Evolutionary conservation across 2,329 filamentous ascomycete species (phyloP).

Genomic region (Trichocomaceae sp.): DNA sequence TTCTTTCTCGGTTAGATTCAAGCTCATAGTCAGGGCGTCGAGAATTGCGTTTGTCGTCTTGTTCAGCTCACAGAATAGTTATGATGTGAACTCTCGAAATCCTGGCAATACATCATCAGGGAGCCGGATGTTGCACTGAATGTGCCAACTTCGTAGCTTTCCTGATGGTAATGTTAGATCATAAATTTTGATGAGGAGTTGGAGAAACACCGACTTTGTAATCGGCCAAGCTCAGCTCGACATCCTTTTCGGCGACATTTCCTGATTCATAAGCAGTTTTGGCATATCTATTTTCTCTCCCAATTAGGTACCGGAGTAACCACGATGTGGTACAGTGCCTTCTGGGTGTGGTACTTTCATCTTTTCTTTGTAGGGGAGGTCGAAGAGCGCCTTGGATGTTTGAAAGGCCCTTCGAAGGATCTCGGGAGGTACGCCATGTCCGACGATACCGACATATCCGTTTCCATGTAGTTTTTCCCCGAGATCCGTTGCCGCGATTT

Average conservation of each 20-base stretch:
- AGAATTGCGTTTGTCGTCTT: conserved; percentile 38
- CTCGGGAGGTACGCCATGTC: conserved; percentile 33
- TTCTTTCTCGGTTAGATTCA: conserved; percentile 39
- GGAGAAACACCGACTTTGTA: conserved; percentile 36
- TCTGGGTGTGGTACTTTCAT: conserved; percentile 41
- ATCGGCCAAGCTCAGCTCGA: conserved; percentile 38
- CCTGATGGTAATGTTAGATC: conserved; percentile 16
- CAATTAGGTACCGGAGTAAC: conserved; percentile 47
- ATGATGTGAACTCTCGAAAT: conserved; percentile 35
- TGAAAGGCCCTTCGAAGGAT: conserved; percentile 35
- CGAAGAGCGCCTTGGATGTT: conserved; percentile 35
- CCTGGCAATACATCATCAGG: conserved; percentile 40
- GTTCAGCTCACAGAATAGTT: conserved; percentile 38
- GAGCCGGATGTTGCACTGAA: conserved; percentile 45
- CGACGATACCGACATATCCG: conserved; percentile 39
- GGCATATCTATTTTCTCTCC: conserved; percentile 44
- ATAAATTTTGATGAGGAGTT: background rate
- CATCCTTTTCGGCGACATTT: conserved; percentile 32
- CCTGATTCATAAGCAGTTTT: conserved; percentile 32
- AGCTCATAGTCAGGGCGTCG: conserved; percentile 38
- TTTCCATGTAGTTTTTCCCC: conserved; percentile 19
- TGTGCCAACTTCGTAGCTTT: conserved; percentile 44
- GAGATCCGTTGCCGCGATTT: conserved; percentile 29
- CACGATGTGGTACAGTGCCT: conserved; percentile 41
- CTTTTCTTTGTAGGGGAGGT: conserved; percentile 35